Percentiles rank a stretch among this genome's conserved stretches.
These are phyloP conservation scores for Hemisphaericaspora lyxosophila DNA, from an alignment of 1,139 yeast genomes.

Conservation along the genomic window DNA sequence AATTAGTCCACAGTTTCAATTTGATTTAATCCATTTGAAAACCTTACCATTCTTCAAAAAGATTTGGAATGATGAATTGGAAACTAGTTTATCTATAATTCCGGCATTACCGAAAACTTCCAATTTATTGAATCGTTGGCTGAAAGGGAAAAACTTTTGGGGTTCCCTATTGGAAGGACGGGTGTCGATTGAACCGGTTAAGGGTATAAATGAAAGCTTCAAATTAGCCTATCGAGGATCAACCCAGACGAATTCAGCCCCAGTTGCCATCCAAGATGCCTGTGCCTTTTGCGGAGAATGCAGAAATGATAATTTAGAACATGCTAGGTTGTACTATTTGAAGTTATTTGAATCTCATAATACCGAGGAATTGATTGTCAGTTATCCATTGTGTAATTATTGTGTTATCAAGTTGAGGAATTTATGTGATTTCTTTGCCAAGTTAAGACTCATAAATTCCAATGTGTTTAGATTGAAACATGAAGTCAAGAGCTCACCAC, in stretches of 20 bases:
- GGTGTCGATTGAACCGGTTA: constrained; percentile 82
- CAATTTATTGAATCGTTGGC: constrained; percentile 46
- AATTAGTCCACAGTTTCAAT: constrained; percentile 35
- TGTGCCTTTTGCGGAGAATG: constrained; percentile 84
- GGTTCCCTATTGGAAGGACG: constrained; percentile 73
- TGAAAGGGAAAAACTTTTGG: constrained; percentile 55
- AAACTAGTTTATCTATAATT: constrained; percentile 46
- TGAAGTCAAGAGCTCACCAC: constrained; percentile 1
- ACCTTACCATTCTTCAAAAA: constrained; percentile 64
- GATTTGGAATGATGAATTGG: constrained; percentile 75
- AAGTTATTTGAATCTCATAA: constrained; percentile 35
- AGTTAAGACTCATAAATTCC: constrained; percentile 62
- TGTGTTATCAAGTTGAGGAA: constrained; percentile 79
- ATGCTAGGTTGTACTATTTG: constrained; percentile 72
- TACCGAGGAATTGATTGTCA: constrained; percentile 31
- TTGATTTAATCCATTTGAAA: constrained; percentile 44
- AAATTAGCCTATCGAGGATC: constrained; percentile 30
- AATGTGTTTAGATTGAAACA: constrained; percentile 40
- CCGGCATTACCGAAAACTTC: constrained; percentile 33
- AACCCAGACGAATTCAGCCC: constrained; percentile 27
- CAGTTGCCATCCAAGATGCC: constrained; percentile 71
- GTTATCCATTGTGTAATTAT: constrained; percentile 78
- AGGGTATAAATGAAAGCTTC: constrained; percentile 76
- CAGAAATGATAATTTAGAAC: constrained; percentile 67
- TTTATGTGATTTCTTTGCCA: constrained; percentile 75